Evolutionary conservation across 495 filamentous ascomycete species (phyloP), one percentile per base, ranked within the genome.

Genomic region (Talaromyces proteolyticus): DNA sequence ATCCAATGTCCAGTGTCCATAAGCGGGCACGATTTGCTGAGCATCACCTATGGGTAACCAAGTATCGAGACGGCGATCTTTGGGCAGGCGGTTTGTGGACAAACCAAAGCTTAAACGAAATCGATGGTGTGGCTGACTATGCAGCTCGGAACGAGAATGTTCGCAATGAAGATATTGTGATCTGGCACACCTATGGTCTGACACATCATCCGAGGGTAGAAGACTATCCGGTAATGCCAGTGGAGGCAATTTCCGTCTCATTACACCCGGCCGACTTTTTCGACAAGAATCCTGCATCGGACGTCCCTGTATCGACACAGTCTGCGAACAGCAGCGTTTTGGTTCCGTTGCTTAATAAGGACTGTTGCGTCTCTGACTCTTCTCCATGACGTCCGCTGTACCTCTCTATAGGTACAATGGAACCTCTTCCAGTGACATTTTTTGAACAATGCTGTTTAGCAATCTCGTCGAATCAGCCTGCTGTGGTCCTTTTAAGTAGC

Each of bases 51-150:
- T 91, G 87, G 64, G 79, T 89, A 3, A 88, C 85, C 0, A 71
- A 71, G 12, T 83, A 91, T 61, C 66, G 63, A n/a, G 87, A 89
- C 42, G 77, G 68, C 3, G 87, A 92, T 63, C 66, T 90, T 8
- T 91, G 77, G 60, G 78, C 88, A 0, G 86, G 80, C 12, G 87
- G 88, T 3, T 73, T 79, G 58, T 91, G 86, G 60, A 91, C 88
- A 2, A 92, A 90, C 57, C 88, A 91, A 66, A 82, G 77, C 14
- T 21, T 25, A 10, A 2, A 23, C 3, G 46, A 53, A 25, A 65
- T 77, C 22, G 79, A 77, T 18, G 83, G 82, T 0, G 57, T 64
- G 14, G 75, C 73, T 4, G 55, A 59, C 6, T 75, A 75, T 6
- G 53, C 59, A 26, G 70, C 75, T 19, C 50, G 52, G 0, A 66